Base-by-base conservation (phyloP, 2,329 filamentous ascomycete genomes). In the Lizonia empirigonia region DNA sequence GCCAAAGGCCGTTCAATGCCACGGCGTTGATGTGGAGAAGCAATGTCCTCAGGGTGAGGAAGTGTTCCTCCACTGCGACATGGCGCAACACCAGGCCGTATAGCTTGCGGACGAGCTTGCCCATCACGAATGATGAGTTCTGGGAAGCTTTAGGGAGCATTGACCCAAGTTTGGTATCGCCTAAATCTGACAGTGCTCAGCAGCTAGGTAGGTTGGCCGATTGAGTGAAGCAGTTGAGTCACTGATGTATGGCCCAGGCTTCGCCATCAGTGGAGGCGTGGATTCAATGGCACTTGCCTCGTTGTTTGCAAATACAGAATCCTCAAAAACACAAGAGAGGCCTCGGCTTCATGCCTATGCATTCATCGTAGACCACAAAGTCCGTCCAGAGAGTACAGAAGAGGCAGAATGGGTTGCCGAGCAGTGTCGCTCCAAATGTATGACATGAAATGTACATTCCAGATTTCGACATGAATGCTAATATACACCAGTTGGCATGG, bases 231-330 rank as follows among this genome's bases (percentile, higher is more conserved):
- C 18, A 36, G 27, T 20, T 38, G 33, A 19, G 15, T 13, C 23
- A 41, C 46, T 63, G 32, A 60, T 22, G 20, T 5, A 27, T 26
- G 6, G 2, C 13, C 27, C 36, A 76, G 77, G 82, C 45, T 77
- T 97, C 52, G 94, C 92, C 13, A 79, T 97, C 55, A 97, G 92
- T 67, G 94, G 94, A 19, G 94, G 94, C 7, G 89, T 94, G 30
- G 94, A 99, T 73, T 97, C 93, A n/a, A 99, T 97, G 92, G 93
- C 93, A 22, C 79, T 99, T 53, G 91, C 91, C 47, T 85, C 80
- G 53, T 81, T 97, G 27, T 90, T 89, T 68, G 73, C 77, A 36
- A 59, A 62, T 37, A 59, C 54, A 38, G 45, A 44, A 35, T 44
- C 29, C 59, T 35, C 29, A 2, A 30, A 58, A n/a, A 7, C 37